Percentiles rank a stretch among this genome's conserved stretches.
phyloP scores from a whole-genome alignment of 176 grass and related monocot species.

The Aegilops sharonensis region DNA sequence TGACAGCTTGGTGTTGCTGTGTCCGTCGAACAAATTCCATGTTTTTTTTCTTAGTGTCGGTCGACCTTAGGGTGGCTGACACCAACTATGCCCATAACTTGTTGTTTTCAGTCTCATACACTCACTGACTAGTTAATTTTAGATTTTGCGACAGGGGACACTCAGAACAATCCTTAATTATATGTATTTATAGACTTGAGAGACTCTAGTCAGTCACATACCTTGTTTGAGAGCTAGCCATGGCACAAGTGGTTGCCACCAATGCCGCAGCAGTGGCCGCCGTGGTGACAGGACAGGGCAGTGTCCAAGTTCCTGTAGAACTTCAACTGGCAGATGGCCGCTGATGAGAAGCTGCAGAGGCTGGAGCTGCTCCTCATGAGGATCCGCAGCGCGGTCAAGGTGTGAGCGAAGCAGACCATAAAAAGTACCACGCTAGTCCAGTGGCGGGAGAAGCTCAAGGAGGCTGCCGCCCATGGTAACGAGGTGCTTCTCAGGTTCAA shows the following conservation, averaged over 20 bases:
- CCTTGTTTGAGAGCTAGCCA: not conserved
- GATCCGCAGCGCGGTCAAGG: not conserved
- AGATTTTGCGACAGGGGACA: not conserved
- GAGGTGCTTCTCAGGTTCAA: slow-evolving; percentile 8
- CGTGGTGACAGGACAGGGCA: not conserved
- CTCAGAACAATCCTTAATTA: not conserved
- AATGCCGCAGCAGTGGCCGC: not conserved
- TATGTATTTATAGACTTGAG: not conserved
- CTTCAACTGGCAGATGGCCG: not conserved
- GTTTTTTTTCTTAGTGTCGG: not conserved
- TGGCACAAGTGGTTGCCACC: not conserved
- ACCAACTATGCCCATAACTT: not conserved
- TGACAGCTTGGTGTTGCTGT: not conserved
- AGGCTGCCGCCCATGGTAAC: not conserved
- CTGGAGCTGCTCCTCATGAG: slow-evolving; percentile 21
- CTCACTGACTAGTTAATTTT: not conserved
- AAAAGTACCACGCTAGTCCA: not conserved
- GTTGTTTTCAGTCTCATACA: not conserved
- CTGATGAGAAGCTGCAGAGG: not conserved
- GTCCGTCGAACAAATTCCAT: not conserved
- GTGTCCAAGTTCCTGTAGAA: not conserved
- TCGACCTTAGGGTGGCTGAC: not conserved
- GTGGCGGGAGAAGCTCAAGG: slow-evolving; percentile 26
- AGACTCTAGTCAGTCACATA: not conserved
- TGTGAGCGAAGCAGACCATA: not conserved